Evolutionary conservation across 2,329 filamentous ascomycete genomes (phyloP), one percentile per base, ranked within the genome.

Genomic region (Sordariomycetes sp.): DNA sequence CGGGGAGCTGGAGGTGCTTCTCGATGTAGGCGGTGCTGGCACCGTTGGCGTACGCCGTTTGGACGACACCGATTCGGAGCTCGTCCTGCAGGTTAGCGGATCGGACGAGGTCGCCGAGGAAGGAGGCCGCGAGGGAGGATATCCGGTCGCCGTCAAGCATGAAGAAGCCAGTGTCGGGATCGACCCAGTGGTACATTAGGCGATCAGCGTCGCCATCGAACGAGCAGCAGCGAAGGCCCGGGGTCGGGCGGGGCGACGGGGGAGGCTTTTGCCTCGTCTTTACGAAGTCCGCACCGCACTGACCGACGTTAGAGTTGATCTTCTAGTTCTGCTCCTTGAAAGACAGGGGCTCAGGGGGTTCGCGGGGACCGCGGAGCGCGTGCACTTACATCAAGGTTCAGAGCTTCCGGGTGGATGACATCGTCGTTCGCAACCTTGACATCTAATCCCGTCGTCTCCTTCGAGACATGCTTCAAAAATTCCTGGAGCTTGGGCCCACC

Each of bases 1-100:
- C 90, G 54, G 92, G 92, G 50, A 99, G 84, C 67, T 89, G 88
- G 59, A 97, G 81, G 63, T 89, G 87, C 70, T 94, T 89, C 69
- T 90, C 84, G 58, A 99, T 88, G 72, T 96, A 97, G 66, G 88
- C 87, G 37, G 94, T 97, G 69, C 90, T 93, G 25, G 93, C 88
- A 55, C 94, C 94, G 71, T 99, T 99, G 71, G 94, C 94, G 70
- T 99, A 99, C 22, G 94, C 94, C 1, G 94, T 99, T 75, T 99
- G 94, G 14, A 99, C 88, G 57, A 99, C 90, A 60, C 93, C 94
- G 61, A 97, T 92, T 68, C 89, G 90, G 63, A 97, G 80, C 62
- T 92, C 87, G 32, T 88, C 82, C 54, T 85, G 79, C 34, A 99
- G 81, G 16, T 89, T 89, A 58, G 90, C 89, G 60, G 86, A 87